Evolutionary conservation across 352 stramenopile species (phyloP).

Genomic region (Phytophthora citricola): DNA sequence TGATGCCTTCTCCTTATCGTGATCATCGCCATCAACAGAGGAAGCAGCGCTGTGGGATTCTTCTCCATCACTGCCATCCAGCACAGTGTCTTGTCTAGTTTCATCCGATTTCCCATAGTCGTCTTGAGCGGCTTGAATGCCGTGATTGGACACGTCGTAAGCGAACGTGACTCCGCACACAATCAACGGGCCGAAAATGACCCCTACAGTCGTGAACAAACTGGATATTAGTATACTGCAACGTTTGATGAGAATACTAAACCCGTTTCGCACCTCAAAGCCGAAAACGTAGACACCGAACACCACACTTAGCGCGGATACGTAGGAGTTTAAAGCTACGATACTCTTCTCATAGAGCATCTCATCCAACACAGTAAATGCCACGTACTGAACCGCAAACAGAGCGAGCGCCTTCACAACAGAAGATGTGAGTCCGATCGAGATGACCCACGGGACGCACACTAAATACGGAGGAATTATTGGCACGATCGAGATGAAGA

Average conservation of each 20-base stretch:
- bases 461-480: constrained; percentile 89
- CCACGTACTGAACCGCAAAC: constrained; percentile 86
- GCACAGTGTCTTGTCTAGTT: constrained; percentile 27
- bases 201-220: constrained; percentile 41
- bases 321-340: constrained; percentile 85
- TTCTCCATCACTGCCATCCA: constrained; percentile 63
- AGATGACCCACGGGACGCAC: constrained; percentile 84
- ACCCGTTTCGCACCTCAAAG: constrained; percentile 62
- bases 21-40: constrained; percentile 45
- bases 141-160: constrained; percentile 89
- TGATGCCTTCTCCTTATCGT: constrained; percentile 27
- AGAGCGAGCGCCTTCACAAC: constrained; percentile 84
- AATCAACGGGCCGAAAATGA: constrained; percentile 86
- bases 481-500: constrained; percentile 90
- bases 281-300: constrained; percentile 90
- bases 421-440: constrained; percentile 79
- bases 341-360: constrained; percentile 92
- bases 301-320: constrained; percentile 86
- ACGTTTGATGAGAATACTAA: no score
- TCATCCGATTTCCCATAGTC: constrained; percentile 61
- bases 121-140: constrained; percentile 85
- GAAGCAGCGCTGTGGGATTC: constrained; percentile 51
- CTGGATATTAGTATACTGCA: constrained; percentile 1
- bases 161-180: constrained; percentile 87
- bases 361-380: constrained; percentile 85